Percentiles rank a stretch among this genome's conserved stretches.
These are phyloP conservation scores for Leccinum incarnatum DNA, from an alignment of 768 basidiomycete species.

Conservation along the genomic window DNA sequence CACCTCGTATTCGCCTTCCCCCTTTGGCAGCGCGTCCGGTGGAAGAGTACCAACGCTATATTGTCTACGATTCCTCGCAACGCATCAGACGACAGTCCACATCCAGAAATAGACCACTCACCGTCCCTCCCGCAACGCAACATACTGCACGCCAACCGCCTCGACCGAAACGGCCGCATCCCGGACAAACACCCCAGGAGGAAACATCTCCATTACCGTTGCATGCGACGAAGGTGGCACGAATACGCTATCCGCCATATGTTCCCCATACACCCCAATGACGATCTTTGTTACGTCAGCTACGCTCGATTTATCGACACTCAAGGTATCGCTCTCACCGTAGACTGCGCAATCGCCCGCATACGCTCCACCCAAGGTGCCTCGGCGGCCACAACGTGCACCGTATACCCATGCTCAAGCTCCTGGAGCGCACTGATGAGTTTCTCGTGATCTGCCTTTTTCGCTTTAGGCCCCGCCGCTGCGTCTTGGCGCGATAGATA, in stretches of 20 bases:
- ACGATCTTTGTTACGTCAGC: conserved; percentile 43
- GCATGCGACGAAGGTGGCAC: conserved; percentile 60
- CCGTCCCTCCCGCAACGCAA: conserved; percentile 53
- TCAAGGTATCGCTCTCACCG: conserved; percentile 37
- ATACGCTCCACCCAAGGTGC: conserved; percentile 62
- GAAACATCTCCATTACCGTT: conserved; percentile 78
- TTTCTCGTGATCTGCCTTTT: conserved; percentile 52
- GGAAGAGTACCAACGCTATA: conserved; percentile 37
- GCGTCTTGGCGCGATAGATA: conserved; percentile 67
- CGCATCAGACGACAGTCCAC: neutral
- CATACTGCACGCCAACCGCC: conserved; percentile 53
- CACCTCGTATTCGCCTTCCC: conserved; percentile 25
- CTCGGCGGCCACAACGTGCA: conserved; percentile 51
- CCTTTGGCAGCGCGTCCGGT: conserved; percentile 24
- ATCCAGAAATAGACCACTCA: conserved; percentile 15
- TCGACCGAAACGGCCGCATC: conserved; percentile 59
- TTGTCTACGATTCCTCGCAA: conserved; percentile 30
- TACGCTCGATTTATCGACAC: neutral
- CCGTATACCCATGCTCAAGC: conserved; percentile 55
- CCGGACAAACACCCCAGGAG: conserved; percentile 57
- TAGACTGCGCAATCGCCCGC: conserved; percentile 63
- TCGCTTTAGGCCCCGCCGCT: conserved; percentile 47
- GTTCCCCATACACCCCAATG: conserved; percentile 55
- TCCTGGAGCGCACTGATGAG: conserved; percentile 56
- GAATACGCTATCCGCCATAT: conserved; percentile 68